Base-by-base conservation (phyloP, 1,139 yeast species). In the Hyphopichia fennica region DNA sequence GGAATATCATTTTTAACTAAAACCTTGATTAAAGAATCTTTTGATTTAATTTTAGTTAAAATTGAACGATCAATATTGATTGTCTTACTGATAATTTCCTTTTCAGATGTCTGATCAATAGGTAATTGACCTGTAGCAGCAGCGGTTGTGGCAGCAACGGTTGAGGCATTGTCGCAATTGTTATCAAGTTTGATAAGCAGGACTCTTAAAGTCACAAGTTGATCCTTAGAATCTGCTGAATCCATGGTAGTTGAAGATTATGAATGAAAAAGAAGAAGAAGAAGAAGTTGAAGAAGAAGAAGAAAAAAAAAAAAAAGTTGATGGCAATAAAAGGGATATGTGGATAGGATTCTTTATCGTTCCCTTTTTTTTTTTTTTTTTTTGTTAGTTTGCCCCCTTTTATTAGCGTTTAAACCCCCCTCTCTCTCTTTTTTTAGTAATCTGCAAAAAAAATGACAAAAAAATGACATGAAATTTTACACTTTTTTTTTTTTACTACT, bases 111-210 rank as follows among this genome's bases (percentile, higher is more conserved):
- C 18, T 29, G 11, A 29, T 29, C 32, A 29, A 16, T 5, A 14
- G 28, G 13, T 25, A 10, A 25, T 7, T 7, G 11, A 25, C 28
- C 28, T 4, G 8, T 25, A 9, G 11, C 28, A 9, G 32, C 32
- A n/a, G 32, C 32, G 30, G 37, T 25, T n/a, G 37, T 16, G 20
- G 30, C 20, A 15, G 37, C 30, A 35, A 23, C 28, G 20, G 32
- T 29, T n/a, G 32, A 29, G 8, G 7, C 11, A 29, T 25, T 25
- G 11, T 25, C 28, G 11, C 28, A 25, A 25, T 25, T 4, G 13
- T 4, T 4, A n/a, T 25, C 28, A 25, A 25, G 28, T 25, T 25
- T 25, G 28, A 7, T 25, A 25, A 25, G 28, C 28, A 25, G 28
- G 4, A 25, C 34, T 17, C 17, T 31, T n/a, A 31, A 31, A 17